Evolutionary conservation across 371 early-diverging fungal genomes (phyloP), one percentile per base, ranked within the genome.

Genomic region (Cokeromyces recurvatus): DNA sequence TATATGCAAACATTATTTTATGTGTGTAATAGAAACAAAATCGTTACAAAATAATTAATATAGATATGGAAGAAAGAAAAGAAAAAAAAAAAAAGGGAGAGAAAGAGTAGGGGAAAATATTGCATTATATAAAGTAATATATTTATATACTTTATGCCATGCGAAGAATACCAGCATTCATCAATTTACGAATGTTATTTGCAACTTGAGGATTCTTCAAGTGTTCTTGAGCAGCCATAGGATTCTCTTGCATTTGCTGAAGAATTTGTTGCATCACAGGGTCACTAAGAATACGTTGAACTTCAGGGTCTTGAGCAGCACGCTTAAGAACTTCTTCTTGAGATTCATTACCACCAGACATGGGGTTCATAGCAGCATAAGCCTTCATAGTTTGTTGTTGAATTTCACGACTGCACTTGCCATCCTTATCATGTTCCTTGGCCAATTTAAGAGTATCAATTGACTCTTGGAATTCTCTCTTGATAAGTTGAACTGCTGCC

Each of bases 251-350:
- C 95, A 96, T 96, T 72, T 96, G 96, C 65, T 91, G 87, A 53
- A 98, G 80, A 52, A 98, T 97, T 64, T 82, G 79, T 61, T 91
- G 89, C 98, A 98, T 98, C 44, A 91, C 87, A 9, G 98, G 98
- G 67, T 98, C 97, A 34, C 66, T 71, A 57, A 98, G 68, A 56
- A 96, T 85, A 46, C 77, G 77, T 68, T 88, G 92, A 31, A 97
- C 84, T 70, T 95, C 95, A 40, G 98, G 98, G 62, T 98, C 87
- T 45, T 84, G 81, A 62, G 85, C 84, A 17, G 98, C 98, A 35
- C 86, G 73, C 64, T 85, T 81, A 44, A 90, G 52, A 9, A 80
- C 78, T 62, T 98, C 93, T 50, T 94, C 93, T 41, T 78, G 73
- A n/a, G 79, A 68, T 64, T 82, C 81, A 10, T 60, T 54, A 34